Evolutionary conservation across 1,284 basidiomycete genomes (phyloP).

Genomic region (Meripilus lineatus): DNA sequence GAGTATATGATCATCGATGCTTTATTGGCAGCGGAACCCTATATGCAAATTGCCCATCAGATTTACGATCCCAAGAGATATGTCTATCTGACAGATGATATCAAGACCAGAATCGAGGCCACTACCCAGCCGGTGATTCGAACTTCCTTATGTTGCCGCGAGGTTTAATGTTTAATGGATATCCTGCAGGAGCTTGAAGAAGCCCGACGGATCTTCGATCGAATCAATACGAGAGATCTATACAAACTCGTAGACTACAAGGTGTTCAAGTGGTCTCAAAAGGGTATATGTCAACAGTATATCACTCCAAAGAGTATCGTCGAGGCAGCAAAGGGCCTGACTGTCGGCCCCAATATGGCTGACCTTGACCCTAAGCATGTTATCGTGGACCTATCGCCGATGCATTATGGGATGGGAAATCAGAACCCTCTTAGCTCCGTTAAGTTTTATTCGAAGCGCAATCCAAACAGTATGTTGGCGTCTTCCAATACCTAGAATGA

Average conservation of each 20-base stretch:
- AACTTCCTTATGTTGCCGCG: neutral
- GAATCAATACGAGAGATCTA: conserved; percentile 56
- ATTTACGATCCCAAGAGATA: conserved; percentile 57
- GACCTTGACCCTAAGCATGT: conserved; percentile 46
- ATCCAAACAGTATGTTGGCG: conserved; percentile 43
- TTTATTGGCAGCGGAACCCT: conserved; percentile 57
- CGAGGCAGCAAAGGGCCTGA: conserved; percentile 35
- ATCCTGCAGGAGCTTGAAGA: conserved; percentile 47
- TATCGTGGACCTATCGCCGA: conserved; percentile 52
- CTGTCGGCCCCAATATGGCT: conserved; percentile 22
- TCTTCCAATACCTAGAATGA: conserved; percentile 7
- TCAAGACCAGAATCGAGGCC: conserved; percentile 54
- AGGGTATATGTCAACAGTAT: conserved; percentile 31
- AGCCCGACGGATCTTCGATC: conserved; percentile 53
- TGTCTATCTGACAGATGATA: conserved; percentile 60
- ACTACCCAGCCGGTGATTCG: conserved; percentile 41
- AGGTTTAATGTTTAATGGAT: neutral
- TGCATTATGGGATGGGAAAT: conserved; percentile 74
- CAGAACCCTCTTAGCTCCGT: conserved; percentile 64
- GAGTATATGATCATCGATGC: conserved; percentile 79
- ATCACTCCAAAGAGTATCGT: conserved; percentile 57
- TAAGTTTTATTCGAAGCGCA: conserved; percentile 70
- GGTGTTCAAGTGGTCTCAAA: conserved; percentile 47
- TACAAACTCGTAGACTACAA: conserved; percentile 70
- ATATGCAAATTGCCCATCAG: conserved; percentile 51